These are phyloP conservation scores for Lasiodiplodia sp. DNA, from an alignment of 2,329 filamentous ascomycete genomes.

Conservation along the genomic window DNA sequence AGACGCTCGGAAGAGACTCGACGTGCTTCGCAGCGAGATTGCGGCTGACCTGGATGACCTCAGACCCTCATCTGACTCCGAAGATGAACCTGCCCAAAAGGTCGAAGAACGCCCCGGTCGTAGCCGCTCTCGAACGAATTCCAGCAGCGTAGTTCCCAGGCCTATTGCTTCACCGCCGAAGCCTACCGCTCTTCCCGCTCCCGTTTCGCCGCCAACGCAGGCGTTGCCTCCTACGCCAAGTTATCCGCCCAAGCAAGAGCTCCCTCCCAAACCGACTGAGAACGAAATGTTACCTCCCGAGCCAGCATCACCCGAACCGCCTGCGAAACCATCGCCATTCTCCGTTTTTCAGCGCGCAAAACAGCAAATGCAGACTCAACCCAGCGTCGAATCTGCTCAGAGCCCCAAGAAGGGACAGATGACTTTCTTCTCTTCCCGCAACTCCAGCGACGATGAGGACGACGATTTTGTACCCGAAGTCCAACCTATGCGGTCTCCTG, in stretches of 20 bases:
- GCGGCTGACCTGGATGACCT: conserved; percentile 20
- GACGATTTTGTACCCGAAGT: conserved; percentile 36
- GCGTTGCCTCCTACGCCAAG: conserved; percentile 11
- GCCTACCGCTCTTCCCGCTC: not conserved
- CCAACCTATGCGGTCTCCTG: conserved; percentile 31
- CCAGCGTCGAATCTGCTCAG: not conserved
- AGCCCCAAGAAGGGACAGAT: conserved; percentile 35
- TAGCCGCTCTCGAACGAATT: conserved; percentile 13
- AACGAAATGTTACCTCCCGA: not conserved
- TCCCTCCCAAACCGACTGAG: too few relatives aligned
- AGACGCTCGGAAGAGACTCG: conserved; percentile 18
- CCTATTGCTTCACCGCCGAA: not conserved
- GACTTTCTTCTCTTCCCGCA: conserved; percentile 44
- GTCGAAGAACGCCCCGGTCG: conserved; percentile 2
- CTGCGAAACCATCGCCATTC: conserved; percentile 41
- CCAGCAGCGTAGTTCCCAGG: conserved; percentile 5
- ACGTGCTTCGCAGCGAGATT: conserved; percentile 15
- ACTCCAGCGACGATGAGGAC: conserved; percentile 47
- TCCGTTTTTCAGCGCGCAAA: conserved; percentile 57
- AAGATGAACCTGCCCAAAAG: conserved; percentile 9
- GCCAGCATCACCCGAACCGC: not conserved
- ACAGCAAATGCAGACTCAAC: conserved; percentile 45
- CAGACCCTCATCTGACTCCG: conserved; percentile 18
- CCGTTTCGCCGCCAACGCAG: not conserved
- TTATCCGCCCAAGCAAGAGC: not conserved